Evolutionary conservation across 768 basidiomycete genomes (phyloP).

Genomic region (Macrolepiota albuminosa): DNA sequence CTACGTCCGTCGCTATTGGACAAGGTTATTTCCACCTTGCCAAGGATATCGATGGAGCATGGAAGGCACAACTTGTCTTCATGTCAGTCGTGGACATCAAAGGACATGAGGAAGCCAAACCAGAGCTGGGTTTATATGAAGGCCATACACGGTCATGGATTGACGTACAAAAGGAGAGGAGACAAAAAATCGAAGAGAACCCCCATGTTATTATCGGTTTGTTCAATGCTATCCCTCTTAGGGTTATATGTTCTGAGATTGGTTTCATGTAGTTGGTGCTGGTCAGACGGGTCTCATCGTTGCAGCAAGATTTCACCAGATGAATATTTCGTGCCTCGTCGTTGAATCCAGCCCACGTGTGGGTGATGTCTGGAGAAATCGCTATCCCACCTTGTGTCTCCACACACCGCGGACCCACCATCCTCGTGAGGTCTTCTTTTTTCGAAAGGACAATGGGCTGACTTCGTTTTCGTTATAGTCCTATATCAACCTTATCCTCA

Average conservation of each 20-base stretch:
- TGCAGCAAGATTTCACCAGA: slow-evolving; percentile 54
- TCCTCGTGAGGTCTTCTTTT: slow-evolving; percentile 9
- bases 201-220: slow-evolving; percentile 36
- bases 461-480: slow-evolving; percentile 20
- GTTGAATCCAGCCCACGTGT: slow-evolving; percentile 52
- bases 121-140: slow-evolving; percentile 28
- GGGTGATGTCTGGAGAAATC: slow-evolving; percentile 59
- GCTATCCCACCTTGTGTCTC: slow-evolving; percentile 39
- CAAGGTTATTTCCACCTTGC: slow-evolving; percentile 31
- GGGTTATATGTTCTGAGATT: slow-evolving; percentile 13
- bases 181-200: slow-evolving; percentile 29
- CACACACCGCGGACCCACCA: slow-evolving; percentile 28
- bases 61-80: slow-evolving; percentile 33
- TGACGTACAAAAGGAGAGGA: slow-evolving; percentile 28
- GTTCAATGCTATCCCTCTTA: slow-evolving; percentile 7
- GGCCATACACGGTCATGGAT: slow-evolving; percentile 30
- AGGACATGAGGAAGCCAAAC: slow-evolving; percentile 29
- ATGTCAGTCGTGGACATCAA: slow-evolving; percentile 27
- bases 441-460: too few relatives aligned
- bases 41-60: slow-evolving; percentile 16
- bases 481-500: slow-evolving; percentile 33
- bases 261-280: slow-evolving; percentile 48
- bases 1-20: slow-evolving; percentile 25
- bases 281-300: slow-evolving; percentile 60
- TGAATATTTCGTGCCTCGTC: slow-evolving; percentile 49